Evolutionary conservation across 495 filamentous ascomycete genomes (phyloP), one percentile per base, ranked within the genome.

Genomic region (Podospora comata): DNA sequence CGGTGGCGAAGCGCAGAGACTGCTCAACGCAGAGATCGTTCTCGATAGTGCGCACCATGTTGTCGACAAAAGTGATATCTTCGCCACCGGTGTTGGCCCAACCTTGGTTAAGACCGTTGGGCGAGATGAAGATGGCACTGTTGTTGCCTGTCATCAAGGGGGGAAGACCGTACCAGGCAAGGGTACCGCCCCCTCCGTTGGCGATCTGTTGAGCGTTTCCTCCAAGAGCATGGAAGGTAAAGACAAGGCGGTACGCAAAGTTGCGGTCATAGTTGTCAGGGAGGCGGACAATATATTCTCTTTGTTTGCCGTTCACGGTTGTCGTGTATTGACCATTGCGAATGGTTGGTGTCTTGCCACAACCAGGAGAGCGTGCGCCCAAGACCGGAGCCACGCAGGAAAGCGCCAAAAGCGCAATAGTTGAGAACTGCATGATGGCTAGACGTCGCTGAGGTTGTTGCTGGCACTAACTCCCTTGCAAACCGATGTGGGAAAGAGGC

Each of bases 21-120:
- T 77, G 62, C 65, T 85, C 76, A 5, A 84, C 70, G 69, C 83
- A 85, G 61, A 82, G 75, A 28, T 78, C 81, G 34, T 66, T 66
- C 30, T 81, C 77, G 9, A 81, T 64, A 6, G 70, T 62, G 48
- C 76, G 65, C 30, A 81, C 65, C 27, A 84, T 73, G n/a, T 73
- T 44, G 57, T 79, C 71, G 28, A 80, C 75, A 65, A 84, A 79
- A 0, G 74, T 73, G n/a, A 84, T 71, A 44, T 84, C 82, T 18
- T 79, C 75, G 54, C 80, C 80, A 5, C 71, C 75, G 16, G 62
- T 71, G 68, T 84, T 84, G 27, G 63, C 79, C 82, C 81, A 84
- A 16, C 82, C 81, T 34, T 74, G 73, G 64, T 79, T 72, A 32
- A 79, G 72, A 19, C 81, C 82, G 11, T 83, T 69, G 3, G 82